Conservation (phyloP, 495 filamentous ascomycete species). For the Penicillium steckii region DNA sequence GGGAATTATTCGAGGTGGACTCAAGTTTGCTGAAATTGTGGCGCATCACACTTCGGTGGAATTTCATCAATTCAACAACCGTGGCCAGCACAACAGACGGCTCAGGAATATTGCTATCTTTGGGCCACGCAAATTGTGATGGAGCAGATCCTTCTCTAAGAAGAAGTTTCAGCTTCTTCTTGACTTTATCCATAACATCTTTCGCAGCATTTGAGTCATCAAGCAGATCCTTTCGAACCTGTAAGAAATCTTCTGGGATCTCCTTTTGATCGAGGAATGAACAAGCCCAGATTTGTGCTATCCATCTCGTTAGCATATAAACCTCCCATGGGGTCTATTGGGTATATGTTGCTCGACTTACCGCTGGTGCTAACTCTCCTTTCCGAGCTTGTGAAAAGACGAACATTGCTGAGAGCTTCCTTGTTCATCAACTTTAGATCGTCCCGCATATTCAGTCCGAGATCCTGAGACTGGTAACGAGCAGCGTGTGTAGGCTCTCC, state of each 20-base stretch:
- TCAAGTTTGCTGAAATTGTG: slow-evolving; percentile 82
- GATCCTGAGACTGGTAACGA: slow-evolving; percentile 90
- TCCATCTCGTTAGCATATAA: slow-evolving; percentile 13
- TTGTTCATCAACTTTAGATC: slow-evolving; percentile 92
- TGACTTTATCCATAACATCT: slow-evolving; percentile 99
- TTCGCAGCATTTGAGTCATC: slow-evolving; percentile 99
- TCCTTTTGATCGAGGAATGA: slow-evolving; percentile 89
- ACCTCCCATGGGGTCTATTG: not conserved
- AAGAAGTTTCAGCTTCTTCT: slow-evolving; percentile 94
- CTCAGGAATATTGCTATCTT: slow-evolving; percentile 77
- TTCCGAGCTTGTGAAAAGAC: slow-evolving; percentile 92
- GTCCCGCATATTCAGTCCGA: slow-evolving; percentile 92
- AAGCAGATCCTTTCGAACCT: slow-evolving; percentile 87
- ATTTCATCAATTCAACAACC: slow-evolving; percentile 97
- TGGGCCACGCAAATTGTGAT: slow-evolving; percentile 96
- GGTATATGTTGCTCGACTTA: slow-evolving; percentile 31
- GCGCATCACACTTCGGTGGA: slow-evolving; percentile 90
- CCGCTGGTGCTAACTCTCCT: slow-evolving; percentile 88
- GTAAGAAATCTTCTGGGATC: slow-evolving; percentile 76
- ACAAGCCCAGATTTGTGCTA: slow-evolving; percentile 91
- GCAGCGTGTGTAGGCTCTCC: slow-evolving; percentile 97
- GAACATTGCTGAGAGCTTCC: slow-evolving; percentile 84
- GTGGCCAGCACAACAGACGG: slow-evolving; percentile 84
- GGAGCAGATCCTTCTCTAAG: slow-evolving; percentile 87
- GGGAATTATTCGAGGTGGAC: slow-evolving; percentile 55